Percentiles rank a stretch among this genome's conserved stretches.
Conservation (phyloP, 2,329 filamentous ascomycete genomes). For the Exophiala bonariae region DNA sequence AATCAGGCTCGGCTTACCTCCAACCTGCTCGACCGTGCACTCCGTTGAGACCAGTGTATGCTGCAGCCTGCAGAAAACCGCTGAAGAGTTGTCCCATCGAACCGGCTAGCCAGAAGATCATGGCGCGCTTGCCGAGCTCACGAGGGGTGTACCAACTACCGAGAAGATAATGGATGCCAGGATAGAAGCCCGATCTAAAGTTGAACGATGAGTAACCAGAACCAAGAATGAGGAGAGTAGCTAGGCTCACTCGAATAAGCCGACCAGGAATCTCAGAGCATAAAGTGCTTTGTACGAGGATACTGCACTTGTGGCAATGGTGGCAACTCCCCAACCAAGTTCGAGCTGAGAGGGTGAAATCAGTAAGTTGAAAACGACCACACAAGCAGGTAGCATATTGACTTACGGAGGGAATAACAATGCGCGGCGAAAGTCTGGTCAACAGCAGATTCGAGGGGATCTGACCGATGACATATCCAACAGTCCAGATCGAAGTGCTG, state of each 20-base stretch:
- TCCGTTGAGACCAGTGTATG: conserved; percentile 54
- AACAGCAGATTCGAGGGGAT: conserved; percentile 56
- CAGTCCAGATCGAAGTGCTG: conserved; percentile 51
- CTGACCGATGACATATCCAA: conserved; percentile 53
- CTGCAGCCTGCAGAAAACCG: conserved; percentile 58
- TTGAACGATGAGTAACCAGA: conserved; percentile 4
- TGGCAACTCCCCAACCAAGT: conserved; percentile 57
- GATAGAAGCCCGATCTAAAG: conserved; percentile 3
- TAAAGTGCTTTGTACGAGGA: conserved; percentile 32
- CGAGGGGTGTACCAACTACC: conserved; percentile 29
- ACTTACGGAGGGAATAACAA: conserved; percentile 14
- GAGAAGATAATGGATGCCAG: conserved; percentile 34
- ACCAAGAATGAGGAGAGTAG: background rate
- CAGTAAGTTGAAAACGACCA: conserved; percentile 42
- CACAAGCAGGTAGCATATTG: background rate
- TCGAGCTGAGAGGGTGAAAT: conserved; percentile 55
- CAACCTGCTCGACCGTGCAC: conserved; percentile 47
- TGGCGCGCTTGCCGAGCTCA: conserved; percentile 40
- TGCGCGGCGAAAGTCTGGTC: conserved; percentile 10
- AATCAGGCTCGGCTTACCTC: background rate
- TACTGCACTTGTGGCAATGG: conserved; percentile 53
- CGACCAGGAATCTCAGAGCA: conserved; percentile 16
- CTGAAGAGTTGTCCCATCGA: conserved; percentile 50
- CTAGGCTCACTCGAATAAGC: conserved; percentile 12
- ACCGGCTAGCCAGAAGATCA: conserved; percentile 37